These are phyloP conservation scores for Zymoseptoria passerinii DNA, from an alignment of 2,329 filamentous ascomycete genomes.

Conservation along the genomic window DNA sequence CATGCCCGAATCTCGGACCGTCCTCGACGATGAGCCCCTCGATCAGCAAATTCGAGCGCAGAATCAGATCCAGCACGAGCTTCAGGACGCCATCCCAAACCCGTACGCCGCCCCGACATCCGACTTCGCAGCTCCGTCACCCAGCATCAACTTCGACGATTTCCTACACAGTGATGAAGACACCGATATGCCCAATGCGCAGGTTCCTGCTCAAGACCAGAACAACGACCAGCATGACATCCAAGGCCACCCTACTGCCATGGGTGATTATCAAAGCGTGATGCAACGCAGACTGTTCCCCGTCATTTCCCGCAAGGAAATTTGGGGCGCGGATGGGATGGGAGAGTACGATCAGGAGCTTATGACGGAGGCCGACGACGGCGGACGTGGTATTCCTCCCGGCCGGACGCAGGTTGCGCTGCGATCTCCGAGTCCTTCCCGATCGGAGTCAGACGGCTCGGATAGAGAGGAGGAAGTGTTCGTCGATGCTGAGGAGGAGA, in stretches of 20 bases:
- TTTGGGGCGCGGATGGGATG: background rate
- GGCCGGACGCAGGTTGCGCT: background rate
- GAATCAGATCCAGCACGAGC: background rate
- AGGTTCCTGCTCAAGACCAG: background rate
- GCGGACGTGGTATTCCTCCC: background rate
- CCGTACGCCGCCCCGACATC: background rate
- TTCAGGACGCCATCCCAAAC: background rate
- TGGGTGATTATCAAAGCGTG: background rate
- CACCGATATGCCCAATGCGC: background rate
- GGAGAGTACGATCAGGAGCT: background rate
- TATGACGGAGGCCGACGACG: background rate
- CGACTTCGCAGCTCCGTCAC: background rate
- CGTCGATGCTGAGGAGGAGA: conserved; percentile 15
- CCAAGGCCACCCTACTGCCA: background rate
- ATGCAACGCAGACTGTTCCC: conserved; percentile 6
- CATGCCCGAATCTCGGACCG: background rate
- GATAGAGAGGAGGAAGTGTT: conserved; percentile 13
- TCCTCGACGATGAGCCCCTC: background rate
- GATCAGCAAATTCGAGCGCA: background rate
- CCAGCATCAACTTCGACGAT: background rate
- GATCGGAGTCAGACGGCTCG: background rate
- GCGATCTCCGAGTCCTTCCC: background rate
- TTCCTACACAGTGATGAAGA: background rate
- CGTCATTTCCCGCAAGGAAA: conserved; percentile 6
- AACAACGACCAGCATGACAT: background rate